A percentile compares a stretch with the other conserved stretches of the same genome.
Evolutionary conservation across 2,329 filamentous ascomycete species (phyloP).

Genomic region (Colletotrichum phormii): DNA sequence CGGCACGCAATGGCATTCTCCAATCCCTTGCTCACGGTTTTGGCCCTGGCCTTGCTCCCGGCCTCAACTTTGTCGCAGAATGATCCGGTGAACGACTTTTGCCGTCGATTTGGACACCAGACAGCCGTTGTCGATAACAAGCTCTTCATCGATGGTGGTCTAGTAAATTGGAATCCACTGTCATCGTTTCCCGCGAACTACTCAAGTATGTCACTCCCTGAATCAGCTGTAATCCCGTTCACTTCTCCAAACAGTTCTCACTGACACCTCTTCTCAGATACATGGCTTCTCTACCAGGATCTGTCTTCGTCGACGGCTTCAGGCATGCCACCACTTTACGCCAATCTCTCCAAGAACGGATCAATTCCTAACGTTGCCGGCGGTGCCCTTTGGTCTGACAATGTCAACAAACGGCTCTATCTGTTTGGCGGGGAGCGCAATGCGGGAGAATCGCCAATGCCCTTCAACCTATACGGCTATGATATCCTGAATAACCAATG

Average conservation of each 20-base stretch:
- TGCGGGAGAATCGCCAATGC: slow-evolving; percentile 51
- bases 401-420: slow-evolving; percentile 72
- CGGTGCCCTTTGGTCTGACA: slow-evolving; percentile 68
- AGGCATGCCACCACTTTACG: slow-evolving; percentile 63
- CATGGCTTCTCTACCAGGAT: slow-evolving; percentile 68
- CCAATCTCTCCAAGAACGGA: slow-evolving; percentile 69
- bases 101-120: slow-evolving; percentile 68
- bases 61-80: slow-evolving; percentile 47
- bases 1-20: neutral
- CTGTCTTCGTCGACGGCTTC: slow-evolving; percentile 57
- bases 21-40: neutral
- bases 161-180: slow-evolving; percentile 65
- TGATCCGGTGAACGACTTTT: slow-evolving; percentile 66
- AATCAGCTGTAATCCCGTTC: neutral
- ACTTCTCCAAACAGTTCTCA: neutral
- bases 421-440: slow-evolving; percentile 70
- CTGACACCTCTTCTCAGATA: slow-evolving; percentile 50
- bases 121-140: slow-evolving; percentile 68
- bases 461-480: slow-evolving; percentile 66
- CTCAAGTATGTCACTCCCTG: slow-evolving; percentile 59
- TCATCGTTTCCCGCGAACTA: slow-evolving; percentile 61
- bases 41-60: slow-evolving; percentile 21
- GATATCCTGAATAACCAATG: slow-evolving; percentile 68
- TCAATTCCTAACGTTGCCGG: slow-evolving; percentile 62
- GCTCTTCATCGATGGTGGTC: slow-evolving; percentile 72